These are phyloP conservation scores for Russula lepida DNA, from an alignment of 768 basidiomycete genomes.

Conservation along the genomic window DNA sequence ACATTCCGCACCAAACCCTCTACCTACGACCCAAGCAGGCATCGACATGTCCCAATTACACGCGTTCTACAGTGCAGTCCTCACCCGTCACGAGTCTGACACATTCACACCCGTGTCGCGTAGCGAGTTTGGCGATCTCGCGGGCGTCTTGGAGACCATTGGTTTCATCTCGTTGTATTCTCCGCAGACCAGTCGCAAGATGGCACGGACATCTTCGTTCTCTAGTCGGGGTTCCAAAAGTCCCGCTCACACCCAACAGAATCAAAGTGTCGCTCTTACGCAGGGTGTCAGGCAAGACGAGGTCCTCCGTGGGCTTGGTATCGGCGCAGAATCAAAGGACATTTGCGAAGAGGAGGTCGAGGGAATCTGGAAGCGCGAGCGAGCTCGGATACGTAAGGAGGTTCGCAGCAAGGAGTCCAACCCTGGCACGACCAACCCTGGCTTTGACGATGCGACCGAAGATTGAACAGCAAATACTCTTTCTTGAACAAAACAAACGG, in stretches of 20 bases:
- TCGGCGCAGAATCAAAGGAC: slow-evolving; percentile 31
- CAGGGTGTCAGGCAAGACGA: slow-evolving; percentile 62
- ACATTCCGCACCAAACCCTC: slow-evolving; percentile 28
- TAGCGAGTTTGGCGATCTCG: slow-evolving; percentile 67
- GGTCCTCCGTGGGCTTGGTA: slow-evolving; percentile 60
- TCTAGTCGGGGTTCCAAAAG: slow-evolving; percentile 29
- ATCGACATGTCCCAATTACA: slow-evolving; percentile 58
- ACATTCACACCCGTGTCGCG: slow-evolving; percentile 59
- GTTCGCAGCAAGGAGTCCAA: slow-evolving; percentile 26
- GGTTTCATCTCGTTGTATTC: slow-evolving; percentile 47
- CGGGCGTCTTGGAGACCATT: slow-evolving; percentile 63
- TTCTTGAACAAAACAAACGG: slow-evolving; percentile 24
- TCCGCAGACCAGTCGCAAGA: slow-evolving; percentile 33
- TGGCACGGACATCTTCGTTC: slow-evolving; percentile 55
- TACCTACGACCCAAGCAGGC: slow-evolving; percentile 27
- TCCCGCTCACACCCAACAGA: slow-evolving; percentile 16
- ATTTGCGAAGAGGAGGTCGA: slow-evolving; percentile 43
- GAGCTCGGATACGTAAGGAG: slow-evolving; percentile 37
- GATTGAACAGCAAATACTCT: slow-evolving; percentile 26
- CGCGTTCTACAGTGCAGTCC: slow-evolving; percentile 50
- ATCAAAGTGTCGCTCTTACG: slow-evolving; percentile 44
- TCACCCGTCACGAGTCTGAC: slow-evolving; percentile 46
- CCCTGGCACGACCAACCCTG: slow-evolving; percentile 13
- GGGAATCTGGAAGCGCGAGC: slow-evolving; percentile 48
- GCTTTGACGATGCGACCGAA: slow-evolving; percentile 40